Evolutionary conservation across 441 rosid genomes (phyloP).

Genomic region (Gossypium schwendimanii): DNA sequence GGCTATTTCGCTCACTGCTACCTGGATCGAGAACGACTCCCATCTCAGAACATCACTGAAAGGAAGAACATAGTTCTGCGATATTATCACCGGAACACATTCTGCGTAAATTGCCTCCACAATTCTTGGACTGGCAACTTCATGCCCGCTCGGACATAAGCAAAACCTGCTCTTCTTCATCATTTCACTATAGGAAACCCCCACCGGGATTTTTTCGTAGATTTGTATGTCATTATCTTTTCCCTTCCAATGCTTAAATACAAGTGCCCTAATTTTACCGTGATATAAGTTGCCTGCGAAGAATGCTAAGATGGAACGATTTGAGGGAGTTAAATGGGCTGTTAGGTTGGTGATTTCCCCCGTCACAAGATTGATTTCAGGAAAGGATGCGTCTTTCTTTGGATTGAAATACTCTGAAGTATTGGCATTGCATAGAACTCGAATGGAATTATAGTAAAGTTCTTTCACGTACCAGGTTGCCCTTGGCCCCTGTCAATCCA

Average conservation of each 20-base stretch:
- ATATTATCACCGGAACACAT: constrained; percentile 58
- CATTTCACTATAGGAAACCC: constrained; percentile 27
- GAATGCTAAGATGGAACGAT: constrained; percentile 43
- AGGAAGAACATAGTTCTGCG: constrained; percentile 38
- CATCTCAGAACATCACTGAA: constrained; percentile 58
- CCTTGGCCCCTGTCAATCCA: constrained; percentile 22
- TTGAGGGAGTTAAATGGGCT: constrained; percentile 16
- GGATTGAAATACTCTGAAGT: constrained; percentile 55
- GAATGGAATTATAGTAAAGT: constrained; percentile 44
- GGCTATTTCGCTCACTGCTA: constrained; percentile 39
- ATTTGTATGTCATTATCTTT: constrained; percentile 44
- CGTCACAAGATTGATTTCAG: constrained; percentile 43
- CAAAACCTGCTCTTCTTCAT: constrained; percentile 50
- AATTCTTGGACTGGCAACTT: constrained; percentile 51
- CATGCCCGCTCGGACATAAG: constrained; percentile 58
- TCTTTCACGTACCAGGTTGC: constrained; percentile 25
- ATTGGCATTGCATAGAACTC: constrained; percentile 61
- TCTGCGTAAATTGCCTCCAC: constrained; percentile 54
- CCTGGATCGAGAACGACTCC: constrained; percentile 42
- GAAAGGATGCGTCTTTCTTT: constrained; percentile 49
- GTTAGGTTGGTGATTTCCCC: constrained; percentile 32
- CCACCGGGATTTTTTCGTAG: constrained; percentile 39
- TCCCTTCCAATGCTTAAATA: constrained; percentile 49
- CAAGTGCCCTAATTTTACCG: constrained; percentile 40
- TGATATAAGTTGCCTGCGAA: constrained; percentile 46